These are phyloP conservation scores for Colletotrichum melonis DNA, from an alignment of 2,329 filamentous ascomycete genomes.

Conservation along the genomic window DNA sequence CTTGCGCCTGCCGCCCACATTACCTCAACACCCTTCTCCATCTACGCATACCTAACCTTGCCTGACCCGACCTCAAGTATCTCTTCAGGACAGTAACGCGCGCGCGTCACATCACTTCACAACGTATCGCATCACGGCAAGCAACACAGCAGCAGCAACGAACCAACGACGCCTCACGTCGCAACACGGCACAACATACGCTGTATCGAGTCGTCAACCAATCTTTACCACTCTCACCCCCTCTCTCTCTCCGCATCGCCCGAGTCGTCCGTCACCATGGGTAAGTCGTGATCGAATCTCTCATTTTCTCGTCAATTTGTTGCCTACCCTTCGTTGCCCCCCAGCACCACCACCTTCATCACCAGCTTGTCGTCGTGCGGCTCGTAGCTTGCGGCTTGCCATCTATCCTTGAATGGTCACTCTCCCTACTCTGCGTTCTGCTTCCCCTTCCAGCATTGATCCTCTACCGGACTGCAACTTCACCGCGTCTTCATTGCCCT, in stretches of 20 bases:
- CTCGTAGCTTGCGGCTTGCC: neutral
- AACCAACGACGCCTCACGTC: neutral
- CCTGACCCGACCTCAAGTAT: slow-evolving; percentile 19
- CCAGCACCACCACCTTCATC: neutral
- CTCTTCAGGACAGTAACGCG: slow-evolving; percentile 23
- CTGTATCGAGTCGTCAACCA: neutral
- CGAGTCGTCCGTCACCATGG: slow-evolving; percentile 4
- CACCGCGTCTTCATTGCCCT: neutral
- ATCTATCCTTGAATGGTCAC: neutral
- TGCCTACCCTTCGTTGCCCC: neutral
- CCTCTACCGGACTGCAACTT: neutral
- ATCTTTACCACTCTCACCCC: neutral
- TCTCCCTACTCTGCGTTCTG: neutral
- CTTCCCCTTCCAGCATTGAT: neutral
- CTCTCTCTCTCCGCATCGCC: neutral
- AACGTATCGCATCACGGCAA: slow-evolving; percentile 24
- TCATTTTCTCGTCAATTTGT: neutral
- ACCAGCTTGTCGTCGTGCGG: neutral
- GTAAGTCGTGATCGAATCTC: neutral
- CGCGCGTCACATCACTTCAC: slow-evolving; percentile 26
- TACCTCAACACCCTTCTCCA: neutral
- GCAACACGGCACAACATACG: neutral
- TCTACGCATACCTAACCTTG: neutral
- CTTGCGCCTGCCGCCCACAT: neutral
- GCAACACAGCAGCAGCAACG: slow-evolving; percentile 1